A percentile compares a stretch with the other conserved stretches of the same genome.
phyloP scores from a whole-genome alignment of 2,329 filamentous ascomycete species.

The Alternaria viburni region DNA sequence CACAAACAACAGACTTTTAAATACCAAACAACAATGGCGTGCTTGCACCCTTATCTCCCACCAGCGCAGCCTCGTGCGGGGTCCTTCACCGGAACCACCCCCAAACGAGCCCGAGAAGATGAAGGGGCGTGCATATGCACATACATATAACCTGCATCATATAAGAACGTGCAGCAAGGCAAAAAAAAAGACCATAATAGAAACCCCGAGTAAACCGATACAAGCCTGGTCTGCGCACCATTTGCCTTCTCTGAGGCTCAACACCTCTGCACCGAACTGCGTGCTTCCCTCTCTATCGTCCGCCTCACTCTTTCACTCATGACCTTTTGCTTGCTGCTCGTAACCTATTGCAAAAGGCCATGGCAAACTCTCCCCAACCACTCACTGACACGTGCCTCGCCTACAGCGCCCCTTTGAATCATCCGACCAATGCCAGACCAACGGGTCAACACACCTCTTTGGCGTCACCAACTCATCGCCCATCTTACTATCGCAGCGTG shows the following conservation, averaged over 20 bases:
- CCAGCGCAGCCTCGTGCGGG: slow-evolving; percentile 8
- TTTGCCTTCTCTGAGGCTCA: slow-evolving; percentile 4
- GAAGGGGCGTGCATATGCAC: background rate
- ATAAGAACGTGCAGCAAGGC: background rate
- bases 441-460: background rate
- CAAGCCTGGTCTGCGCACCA: background rate
- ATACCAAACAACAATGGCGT: background rate
- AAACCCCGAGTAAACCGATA: background rate
- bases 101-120: background rate
- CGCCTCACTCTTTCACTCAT: too few relatives aligned
- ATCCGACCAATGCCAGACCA: slow-evolving; percentile 14
- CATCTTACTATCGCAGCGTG: slow-evolving; percentile 10
- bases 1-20: background rate
- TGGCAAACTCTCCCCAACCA: background rate
- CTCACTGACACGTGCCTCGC: slow-evolving; percentile 12
- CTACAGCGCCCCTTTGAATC: slow-evolving; percentile 11
- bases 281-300: too few relatives aligned
- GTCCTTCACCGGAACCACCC: slow-evolving; percentile 1
- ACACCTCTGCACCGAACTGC: background rate
- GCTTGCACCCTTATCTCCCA: background rate
- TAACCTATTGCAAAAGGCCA: background rate
- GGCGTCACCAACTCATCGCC: background rate
- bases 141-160: background rate
- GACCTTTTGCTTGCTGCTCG: too few relatives aligned
- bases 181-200: background rate